Evolutionary conservation across 1,284 basidiomycete species (phyloP).

Genomic region (Rhodotorula glutinis): DNA sequence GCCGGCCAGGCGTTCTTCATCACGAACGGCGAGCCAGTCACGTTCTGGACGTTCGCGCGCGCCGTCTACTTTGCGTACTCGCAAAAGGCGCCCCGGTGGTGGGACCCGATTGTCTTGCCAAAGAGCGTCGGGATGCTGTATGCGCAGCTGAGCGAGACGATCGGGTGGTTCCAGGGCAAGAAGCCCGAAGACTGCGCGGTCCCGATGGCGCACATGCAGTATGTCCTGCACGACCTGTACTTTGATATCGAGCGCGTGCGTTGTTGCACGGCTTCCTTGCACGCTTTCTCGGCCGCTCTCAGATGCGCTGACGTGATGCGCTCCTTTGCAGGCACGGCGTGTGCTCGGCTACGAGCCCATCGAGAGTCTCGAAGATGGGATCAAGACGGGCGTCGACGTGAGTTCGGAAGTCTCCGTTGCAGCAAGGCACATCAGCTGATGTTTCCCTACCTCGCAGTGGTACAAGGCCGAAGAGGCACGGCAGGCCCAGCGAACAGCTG

Average conservation of each 20-base stretch:
- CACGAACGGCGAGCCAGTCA: constrained; percentile 92
- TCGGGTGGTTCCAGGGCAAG: constrained; percentile 51
- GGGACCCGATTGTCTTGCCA: constrained; percentile 12
- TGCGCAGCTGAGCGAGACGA: constrained; percentile 51
- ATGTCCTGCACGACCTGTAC: constrained; percentile 61
- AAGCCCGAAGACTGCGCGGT: constrained; percentile 55
- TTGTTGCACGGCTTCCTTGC: background rate
- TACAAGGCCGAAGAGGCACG: constrained; percentile 29
- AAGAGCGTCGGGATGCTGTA: constrained; percentile 58
- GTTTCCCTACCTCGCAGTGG: too few relatives aligned
- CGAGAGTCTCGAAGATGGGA: constrained; percentile 83
- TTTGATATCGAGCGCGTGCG: constrained; percentile 84
- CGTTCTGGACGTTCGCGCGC: constrained; percentile 93
- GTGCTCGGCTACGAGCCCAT: constrained; percentile 90
- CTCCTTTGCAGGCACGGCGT: constrained; percentile 60
- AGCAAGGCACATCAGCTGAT: too few relatives aligned
- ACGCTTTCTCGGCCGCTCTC: too few relatives aligned
- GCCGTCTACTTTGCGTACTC: constrained; percentile 71
- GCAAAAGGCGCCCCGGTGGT: constrained; percentile 57
- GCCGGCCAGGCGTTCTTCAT: constrained; percentile 96
- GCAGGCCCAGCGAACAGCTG: background rate
- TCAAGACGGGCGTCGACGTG: constrained; percentile 63
- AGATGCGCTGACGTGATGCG: background rate
- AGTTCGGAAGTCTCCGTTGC: background rate
- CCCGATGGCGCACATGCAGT: constrained; percentile 70